Percentiles rank a stretch among this genome's conserved stretches.
Evolutionary conservation across 768 basidiomycete species (phyloP).

Genomic region (Macrolepiota fuliginosa): DNA sequence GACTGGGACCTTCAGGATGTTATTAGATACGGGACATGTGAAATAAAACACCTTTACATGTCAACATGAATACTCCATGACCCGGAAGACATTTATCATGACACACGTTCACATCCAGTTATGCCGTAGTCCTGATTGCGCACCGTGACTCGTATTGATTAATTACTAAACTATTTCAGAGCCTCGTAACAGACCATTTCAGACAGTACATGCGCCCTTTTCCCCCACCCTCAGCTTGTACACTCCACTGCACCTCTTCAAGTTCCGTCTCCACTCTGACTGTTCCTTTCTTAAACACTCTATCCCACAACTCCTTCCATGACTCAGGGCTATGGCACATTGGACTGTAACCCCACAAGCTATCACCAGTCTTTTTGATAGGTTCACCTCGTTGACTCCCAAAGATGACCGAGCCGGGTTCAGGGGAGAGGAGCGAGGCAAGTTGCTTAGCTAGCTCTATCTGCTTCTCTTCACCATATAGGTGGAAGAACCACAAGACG

Average conservation of each 20-base stretch:
- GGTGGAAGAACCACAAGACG: conserved; percentile 33
- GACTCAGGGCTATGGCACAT: conserved; percentile 14
- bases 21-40: too few relatives aligned
- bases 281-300: conserved; percentile 13
- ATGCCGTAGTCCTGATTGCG: too few relatives aligned
- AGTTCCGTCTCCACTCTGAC: conserved; percentile 12
- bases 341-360: background rate
- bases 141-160: too few relatives aligned
- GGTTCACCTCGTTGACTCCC: conserved; percentile 34
- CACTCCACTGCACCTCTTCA: background rate
- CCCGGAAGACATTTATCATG: too few relatives aligned
- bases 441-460: conserved; percentile 26
- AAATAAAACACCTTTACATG: too few relatives aligned
- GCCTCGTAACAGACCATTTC: too few relatives aligned
- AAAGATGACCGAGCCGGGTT: conserved; percentile 31
- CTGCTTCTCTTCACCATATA: conserved; percentile 32
- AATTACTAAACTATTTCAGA: too few relatives aligned
- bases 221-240: too few relatives aligned
- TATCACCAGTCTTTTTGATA: conserved; percentile 13
- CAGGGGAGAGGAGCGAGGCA: conserved; percentile 29
- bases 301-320: conserved; percentile 14
- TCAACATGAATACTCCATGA: too few relatives aligned
- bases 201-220: too few relatives aligned
- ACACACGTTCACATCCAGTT: too few relatives aligned
- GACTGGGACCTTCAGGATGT: too few relatives aligned